A percentile compares a stretch with the other conserved stretches of the same genome.
Conservation (phyloP, 225 moss, liverwort and hornwort species). For the Takakia lepidozioides region DNA sequence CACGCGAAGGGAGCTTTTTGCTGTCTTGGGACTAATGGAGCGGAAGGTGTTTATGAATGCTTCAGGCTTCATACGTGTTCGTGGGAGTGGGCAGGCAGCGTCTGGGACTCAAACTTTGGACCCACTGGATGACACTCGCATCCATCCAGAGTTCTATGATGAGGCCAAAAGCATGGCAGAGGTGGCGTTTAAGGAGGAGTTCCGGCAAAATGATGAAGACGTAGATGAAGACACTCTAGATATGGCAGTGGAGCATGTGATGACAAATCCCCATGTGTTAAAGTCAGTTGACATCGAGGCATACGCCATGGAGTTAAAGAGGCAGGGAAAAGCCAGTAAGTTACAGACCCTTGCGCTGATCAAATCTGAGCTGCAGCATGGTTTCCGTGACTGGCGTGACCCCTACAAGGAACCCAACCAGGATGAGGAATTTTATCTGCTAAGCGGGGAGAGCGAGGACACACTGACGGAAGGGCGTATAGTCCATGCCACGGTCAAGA, state of each 20-base stretch:
- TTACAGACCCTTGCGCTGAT: constrained; percentile 72
- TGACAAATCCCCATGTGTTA: constrained; percentile 52
- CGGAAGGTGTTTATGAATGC: constrained; percentile 86
- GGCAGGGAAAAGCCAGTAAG: constrained; percentile 41
- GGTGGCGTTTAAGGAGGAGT: constrained; percentile 82
- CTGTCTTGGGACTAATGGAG: constrained; percentile 74
- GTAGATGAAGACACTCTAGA: constrained; percentile 80
- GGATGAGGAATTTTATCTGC: constrained; percentile 75
- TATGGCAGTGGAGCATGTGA: constrained; percentile 90
- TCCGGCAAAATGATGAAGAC: constrained; percentile 68
- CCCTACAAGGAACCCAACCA: constrained; percentile 33
- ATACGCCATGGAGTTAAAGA: constrained; percentile 48
- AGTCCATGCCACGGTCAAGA: constrained; percentile 82
- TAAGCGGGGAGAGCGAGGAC: constrained; percentile 92
- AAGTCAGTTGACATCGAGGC: constrained; percentile 57
- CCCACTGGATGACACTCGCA: constrained; percentile 95
- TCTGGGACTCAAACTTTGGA: constrained; percentile 88
- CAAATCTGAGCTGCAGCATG: constrained; percentile 70
- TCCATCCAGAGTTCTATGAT: constrained; percentile 93
- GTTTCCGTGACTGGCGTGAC: constrained; percentile 76
- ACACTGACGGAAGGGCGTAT: constrained; percentile 71
- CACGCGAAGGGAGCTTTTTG: constrained; percentile 75
- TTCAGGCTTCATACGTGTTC: constrained; percentile 92
- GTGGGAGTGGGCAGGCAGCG: constrained; percentile 95
- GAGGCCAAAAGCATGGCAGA: constrained; percentile 92